Conservation (phyloP, 805 yeast genomes). For the Hanseniaspora jakobsenii region DNA sequence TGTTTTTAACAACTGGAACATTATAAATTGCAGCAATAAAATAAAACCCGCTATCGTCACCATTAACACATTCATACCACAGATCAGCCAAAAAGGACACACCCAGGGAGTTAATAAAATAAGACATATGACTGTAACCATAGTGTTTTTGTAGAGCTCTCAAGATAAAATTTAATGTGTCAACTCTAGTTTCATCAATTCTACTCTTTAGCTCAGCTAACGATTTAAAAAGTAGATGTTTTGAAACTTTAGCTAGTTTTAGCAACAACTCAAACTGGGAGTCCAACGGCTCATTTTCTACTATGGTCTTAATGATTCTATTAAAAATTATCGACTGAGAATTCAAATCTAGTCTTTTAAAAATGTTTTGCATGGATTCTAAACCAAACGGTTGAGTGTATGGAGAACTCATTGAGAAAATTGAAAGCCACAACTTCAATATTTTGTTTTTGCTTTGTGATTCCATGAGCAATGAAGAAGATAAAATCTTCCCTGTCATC, state of each 20-base stretch:
- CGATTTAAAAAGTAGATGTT: neutral
- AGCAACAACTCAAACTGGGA: constrained; percentile 5
- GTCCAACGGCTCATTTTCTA: neutral
- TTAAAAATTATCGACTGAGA: constrained; percentile 4
- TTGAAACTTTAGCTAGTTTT: constrained; percentile 1
- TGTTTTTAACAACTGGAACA: no score
- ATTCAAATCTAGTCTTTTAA: constrained; percentile 6
- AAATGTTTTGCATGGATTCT: neutral
- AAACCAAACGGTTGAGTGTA: neutral
- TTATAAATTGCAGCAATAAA: neutral
- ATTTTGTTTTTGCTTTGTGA: constrained; percentile 12
- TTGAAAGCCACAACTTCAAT: constrained; percentile 10
- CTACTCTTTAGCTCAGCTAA: neutral
- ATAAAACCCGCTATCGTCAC: neutral
- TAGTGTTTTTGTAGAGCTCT: neutral
- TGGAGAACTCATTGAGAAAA: neutral
- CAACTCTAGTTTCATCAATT: neutral
- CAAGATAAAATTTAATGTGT: neutral
- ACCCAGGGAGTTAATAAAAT: neutral
- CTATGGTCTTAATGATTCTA: neutral
- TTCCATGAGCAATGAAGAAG: constrained; percentile 4
- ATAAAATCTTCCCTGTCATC: constrained; percentile 3
- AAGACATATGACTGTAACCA: neutral
- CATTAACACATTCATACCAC: neutral
- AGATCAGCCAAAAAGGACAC: neutral